Percentiles rank a stretch among this genome's conserved stretches.
These are phyloP conservation scores for Tremella fuciformis DNA, from an alignment of 768 basidiomycete genomes.

Conservation along the genomic window DNA sequence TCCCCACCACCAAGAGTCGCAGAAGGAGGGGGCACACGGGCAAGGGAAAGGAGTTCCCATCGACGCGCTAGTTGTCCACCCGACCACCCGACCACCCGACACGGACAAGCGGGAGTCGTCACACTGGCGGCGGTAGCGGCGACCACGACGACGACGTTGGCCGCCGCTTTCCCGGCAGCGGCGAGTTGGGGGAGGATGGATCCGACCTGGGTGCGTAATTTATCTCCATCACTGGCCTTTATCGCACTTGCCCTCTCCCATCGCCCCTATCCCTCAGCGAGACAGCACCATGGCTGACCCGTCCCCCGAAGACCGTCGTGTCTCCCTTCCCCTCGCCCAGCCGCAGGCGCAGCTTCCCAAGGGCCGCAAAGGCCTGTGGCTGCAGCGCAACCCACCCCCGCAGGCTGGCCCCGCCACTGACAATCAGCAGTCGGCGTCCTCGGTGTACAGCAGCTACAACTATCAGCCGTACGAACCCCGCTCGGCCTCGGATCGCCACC, in stretches of 20 bases:
- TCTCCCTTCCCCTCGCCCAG: background rate
- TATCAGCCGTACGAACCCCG: conserved; percentile 5
- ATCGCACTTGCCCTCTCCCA: background rate
- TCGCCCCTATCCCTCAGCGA: background rate
- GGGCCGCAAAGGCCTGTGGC: background rate
- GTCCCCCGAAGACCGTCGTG: background rate
- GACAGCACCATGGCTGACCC: background rate
- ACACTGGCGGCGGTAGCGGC: too few relatives aligned
- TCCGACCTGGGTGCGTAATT: conserved; percentile 6
- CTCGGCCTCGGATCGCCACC: conserved; percentile 5
- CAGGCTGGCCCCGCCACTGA: background rate
- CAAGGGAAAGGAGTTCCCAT: too few relatives aligned
- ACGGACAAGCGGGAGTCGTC: too few relatives aligned
- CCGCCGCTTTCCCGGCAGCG: background rate
- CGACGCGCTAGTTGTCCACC: too few relatives aligned
- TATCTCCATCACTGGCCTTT: background rate
- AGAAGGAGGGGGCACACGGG: too few relatives aligned
- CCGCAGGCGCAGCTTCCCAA: background rate
- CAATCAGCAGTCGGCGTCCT: background rate
- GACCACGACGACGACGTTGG: background rate
- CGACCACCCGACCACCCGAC: too few relatives aligned
- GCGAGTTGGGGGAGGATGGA: conserved; percentile 7
- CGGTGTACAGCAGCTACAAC: conserved; percentile 3
- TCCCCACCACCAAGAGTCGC: too few relatives aligned
- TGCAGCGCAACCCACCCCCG: background rate